Base-by-base conservation (phyloP, 352 stramenopile species). In the Phytopythium litorale region DNA sequence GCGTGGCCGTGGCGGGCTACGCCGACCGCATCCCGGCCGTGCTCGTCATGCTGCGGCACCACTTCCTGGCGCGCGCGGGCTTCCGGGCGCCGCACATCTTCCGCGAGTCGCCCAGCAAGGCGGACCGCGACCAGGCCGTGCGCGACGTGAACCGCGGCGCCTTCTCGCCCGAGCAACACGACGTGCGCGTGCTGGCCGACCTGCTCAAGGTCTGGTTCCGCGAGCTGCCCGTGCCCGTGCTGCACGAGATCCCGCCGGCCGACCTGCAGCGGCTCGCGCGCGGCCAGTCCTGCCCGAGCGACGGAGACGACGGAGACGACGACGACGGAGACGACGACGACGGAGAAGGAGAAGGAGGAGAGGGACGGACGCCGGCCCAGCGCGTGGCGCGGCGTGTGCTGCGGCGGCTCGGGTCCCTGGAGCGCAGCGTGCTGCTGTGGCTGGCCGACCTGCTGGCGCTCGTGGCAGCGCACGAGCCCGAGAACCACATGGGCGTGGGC, bases 161-260 rank as follows among this genome's bases (percentile, higher is more conserved):
- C 43, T 94, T 94, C 58, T 65, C 60, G 35, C 87, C 84, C 33
- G 76, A 69, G 1, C 67, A 66, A 21, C 71, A 84, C 33, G 88
- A 97, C 50, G 81, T 95, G 49, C 84, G 91, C 30, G 84, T 97
- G 49, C 66, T 96, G 11, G 89, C 85, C 0, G 91, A 96, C 63
- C 71, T 97, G 4, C 88, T 97, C 70, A 97, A 97, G 64, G 64
- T 96, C 45, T 97, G 84, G 81, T 97, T 97, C 66, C 81, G 89
- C 1, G 85, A 96, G 45, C 75, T 97, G 0, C 82, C 87, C 0
- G 63, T 84, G n/a, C 84, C 84, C 25, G 82, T 97, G 46, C 70
- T 97, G 52, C 87, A 96, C 65, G 70, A 88, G 56, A 80, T 97
- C 33, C 79, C 81, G 15, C 62, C 74, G 50, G 71, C 81, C n/a